Evolutionary conservation across 2,329 filamentous ascomycete genomes (phyloP), one percentile per base, ranked within the genome.

Genomic region (Penicillium sp.): DNA sequence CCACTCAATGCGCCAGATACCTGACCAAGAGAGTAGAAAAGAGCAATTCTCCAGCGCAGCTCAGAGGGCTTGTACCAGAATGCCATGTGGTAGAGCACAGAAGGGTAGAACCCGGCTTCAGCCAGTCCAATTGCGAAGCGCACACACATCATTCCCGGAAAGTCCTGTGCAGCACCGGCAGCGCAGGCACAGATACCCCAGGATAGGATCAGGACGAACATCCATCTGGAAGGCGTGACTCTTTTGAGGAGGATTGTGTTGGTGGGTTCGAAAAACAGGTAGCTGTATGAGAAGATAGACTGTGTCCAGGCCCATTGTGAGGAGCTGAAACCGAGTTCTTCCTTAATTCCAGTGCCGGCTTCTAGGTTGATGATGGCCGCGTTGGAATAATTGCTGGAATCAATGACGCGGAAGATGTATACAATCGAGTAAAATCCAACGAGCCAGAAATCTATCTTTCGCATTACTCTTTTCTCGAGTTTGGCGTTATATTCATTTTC

Each of bases 361-460:
- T 77, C 75, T 23, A 77, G 67, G 51, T 77, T 77, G 66, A 77
- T 76, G 50, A 77, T 77, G 12, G 75, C 75, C 2, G 75, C 73
- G 25, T 77, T 77, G 15, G 75, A 69, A 58, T 75, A 75, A 56
- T 77, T 77, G 45, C 65, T 68, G 4, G 71, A 74, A 62, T 77
- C 73, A 27, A 77, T 75, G 42, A 75, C 72, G 2, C 73, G 69
- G 58, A 77, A 75, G 37, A 77, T 66, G 53, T 77, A 77, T 15
- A 77, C 75, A 2, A 75, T 7, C 1, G 74, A 76, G 56, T 76
- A 69, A 50, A 69, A 69, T 1, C 64, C 65, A 13, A 69, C 66
- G 10, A 67, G 62, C 66, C 66, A 69, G 42, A 67, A 61, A 58
- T 77, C 75, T 42, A 73, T 62, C 62, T 76, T 77, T 23, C 67